Evolutionary conservation across 768 basidiomycete genomes (phyloP), one percentile per base, ranked within the genome.

Genomic region (Mycena pura): DNA sequence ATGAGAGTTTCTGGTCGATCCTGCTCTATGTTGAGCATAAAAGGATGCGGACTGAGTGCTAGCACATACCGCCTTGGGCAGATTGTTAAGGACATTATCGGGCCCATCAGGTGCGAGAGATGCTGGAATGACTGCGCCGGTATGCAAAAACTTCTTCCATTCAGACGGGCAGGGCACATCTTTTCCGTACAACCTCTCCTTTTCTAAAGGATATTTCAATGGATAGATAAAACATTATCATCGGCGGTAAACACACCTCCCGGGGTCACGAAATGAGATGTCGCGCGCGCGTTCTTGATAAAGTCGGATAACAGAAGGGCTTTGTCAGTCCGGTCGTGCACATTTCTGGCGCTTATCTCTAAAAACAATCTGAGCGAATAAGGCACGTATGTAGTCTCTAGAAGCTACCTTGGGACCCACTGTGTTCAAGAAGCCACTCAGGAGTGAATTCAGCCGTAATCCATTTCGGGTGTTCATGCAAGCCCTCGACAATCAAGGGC

Each of bases 1-100:
- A 95, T 93, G 5, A 95, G 75, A 0, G 91, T 93, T 68, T 93
- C 88, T 3, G 92, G 85, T 25, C 76, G 77, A 41, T 78, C 78
- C 90, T 91, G 46, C 6, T 44, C n/a, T 9, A 19, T 24, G 19
- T 54, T 34, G 19, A 43, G 28, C 38, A 43, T 11, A 60, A 15
- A 27, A 25, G 38, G 41, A n/a, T n/a, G n/a, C n/a, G n/a, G n/a
- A 45, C 24, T 1, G 40, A 52, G 43, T 50, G 29, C 13, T 46
- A 31, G 32, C 24, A 73, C 84, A 32, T 65, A 90, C 90, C 64
- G 77, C 63, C 43, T 79, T 67, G 1, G 86, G 84, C 19, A 89
- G 79, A 65, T 82, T 80, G 19, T 79, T 77, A 62, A 92, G 77
- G 44, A 89, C 70, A 71, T 94, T 89, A 10, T 83, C 77, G 0